phyloP scores from a whole-genome alignment of 495 filamentous ascomycete genomes.

The Clavariopsis aquatica region DNA sequence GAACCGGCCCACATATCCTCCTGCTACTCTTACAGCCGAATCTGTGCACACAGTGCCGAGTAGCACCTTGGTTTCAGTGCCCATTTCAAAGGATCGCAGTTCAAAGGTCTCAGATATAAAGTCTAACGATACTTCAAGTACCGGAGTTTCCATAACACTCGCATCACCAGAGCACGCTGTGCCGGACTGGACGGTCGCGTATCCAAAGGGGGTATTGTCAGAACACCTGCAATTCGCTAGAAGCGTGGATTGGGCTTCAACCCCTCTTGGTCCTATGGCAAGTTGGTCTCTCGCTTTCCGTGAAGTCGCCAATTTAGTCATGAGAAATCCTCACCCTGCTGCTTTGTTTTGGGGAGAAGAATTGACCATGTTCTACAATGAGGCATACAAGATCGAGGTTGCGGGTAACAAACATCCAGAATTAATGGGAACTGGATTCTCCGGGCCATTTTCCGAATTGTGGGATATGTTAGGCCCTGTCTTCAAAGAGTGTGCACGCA shows the following conservation, averaged over 20 bases:
- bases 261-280: conserved; percentile 30
- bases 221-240: conserved; percentile 43
- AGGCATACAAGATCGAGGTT: conserved; percentile 27
- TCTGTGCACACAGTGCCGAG: not conserved
- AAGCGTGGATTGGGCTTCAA: conserved; percentile 29
- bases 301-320: conserved; percentile 25
- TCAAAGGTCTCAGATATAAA: conserved; percentile 2
- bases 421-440: conserved; percentile 26
- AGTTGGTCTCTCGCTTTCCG: conserved; percentile 31
- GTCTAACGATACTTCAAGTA: conserved; percentile 2
- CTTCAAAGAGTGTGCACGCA: conserved; percentile 35
- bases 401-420: conserved; percentile 32
- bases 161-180: conserved; percentile 32
- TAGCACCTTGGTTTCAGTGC: not conserved
- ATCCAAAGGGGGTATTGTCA: conserved; percentile 29
- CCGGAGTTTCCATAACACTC: conserved; percentile 11
- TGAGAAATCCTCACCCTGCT: conserved; percentile 27
- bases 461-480: conserved; percentile 26
- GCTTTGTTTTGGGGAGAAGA: conserved; percentile 35
- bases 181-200: conserved; percentile 42
- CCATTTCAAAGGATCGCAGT: not conserved
- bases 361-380: conserved; percentile 35
- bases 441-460: conserved; percentile 22
- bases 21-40: not conserved
- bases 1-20: not conserved